Base-by-base conservation (phyloP, 495 filamentous ascomycete species). In the Talaromyces wortmannii region DNA sequence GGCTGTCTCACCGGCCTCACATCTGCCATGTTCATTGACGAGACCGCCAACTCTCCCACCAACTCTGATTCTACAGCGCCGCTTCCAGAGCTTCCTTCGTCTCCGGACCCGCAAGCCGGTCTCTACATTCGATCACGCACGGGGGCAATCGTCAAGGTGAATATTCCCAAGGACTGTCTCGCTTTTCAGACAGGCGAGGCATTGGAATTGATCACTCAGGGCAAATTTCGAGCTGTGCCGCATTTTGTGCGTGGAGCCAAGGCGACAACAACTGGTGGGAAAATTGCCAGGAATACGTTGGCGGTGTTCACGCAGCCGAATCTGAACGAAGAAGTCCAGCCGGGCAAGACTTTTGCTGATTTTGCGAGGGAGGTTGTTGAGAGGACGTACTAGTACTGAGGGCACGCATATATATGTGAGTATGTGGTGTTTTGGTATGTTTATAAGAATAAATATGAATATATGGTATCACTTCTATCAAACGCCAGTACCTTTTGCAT, bases 261-360 rank as follows among this genome's bases (percentile, higher is more conserved):
- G 67, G 50, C 43, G 67, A 59, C 17, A 50, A 50, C 47, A 7
- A 45, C 67, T 65, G 55, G 67, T 68, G 61, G 71, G 15, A 70
- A 73, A 45, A 79, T 95, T 56, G 91, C 92, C 45, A 77, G 94
- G 58, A 97, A 97, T 75, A 98, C 94, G 49, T 73, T 98, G 55
- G 94, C 94, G 5, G 91, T 98, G 31, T 98, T 98, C 67, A 98
- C 94, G 47, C 94, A 98, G 77, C 94, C 94, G 43, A 95, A 96
- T 75, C 67, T 98, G 47, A 86, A 81, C 51, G 94, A 96, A 61
- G 82, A 86, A 73, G 90, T 98, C 13, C 78, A 85, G 63, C 74
- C 78, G 58, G 84, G 87, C 23, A 79, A 84, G 48, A 85, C 75
- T 44, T 97, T 97, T 78, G 94, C 87, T 31, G 83, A 88, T 62